A percentile compares a stretch with the other conserved stretches of the same genome.
Evolutionary conservation across 2,329 filamentous ascomycete genomes (phyloP).

Genomic region (Diplodia corticola): DNA sequence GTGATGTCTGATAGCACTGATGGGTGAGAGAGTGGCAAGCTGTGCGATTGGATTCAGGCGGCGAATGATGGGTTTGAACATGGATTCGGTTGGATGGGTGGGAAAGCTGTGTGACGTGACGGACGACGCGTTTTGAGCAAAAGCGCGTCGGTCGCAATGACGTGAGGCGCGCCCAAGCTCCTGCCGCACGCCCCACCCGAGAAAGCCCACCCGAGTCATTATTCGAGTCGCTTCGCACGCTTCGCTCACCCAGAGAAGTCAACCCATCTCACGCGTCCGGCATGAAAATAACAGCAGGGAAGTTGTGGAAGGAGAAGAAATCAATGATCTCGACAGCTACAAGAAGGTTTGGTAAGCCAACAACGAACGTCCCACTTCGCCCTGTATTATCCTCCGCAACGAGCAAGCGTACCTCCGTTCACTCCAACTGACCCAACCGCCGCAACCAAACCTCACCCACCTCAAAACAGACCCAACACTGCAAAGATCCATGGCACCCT

Average conservation of each 20-base stretch:
- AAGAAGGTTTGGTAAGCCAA: neutral
- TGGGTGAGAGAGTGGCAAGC: neutral
- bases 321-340: too few species aligned
- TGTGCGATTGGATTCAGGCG: neutral
- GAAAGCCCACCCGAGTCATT: too few species aligned
- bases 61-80: neutral
- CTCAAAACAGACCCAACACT: neutral
- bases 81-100: neutral
- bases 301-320: too few species aligned
- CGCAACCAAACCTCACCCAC: neutral
- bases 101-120: neutral
- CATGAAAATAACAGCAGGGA: too few species aligned
- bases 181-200: neutral
- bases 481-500: neutral
- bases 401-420: neutral
- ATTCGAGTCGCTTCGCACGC: too few species aligned
- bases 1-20: neutral
- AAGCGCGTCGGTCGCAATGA: neutral
- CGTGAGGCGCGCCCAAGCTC: neutral
- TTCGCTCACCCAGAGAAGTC: too few species aligned
- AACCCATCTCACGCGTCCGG: too few species aligned
- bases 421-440: too few species aligned
- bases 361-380: neutral
- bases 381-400: neutral
- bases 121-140: neutral